Evolutionary conservation across 2,329 filamentous ascomycete species (phyloP).

Genomic region (Hypoxylon sp.): DNA sequence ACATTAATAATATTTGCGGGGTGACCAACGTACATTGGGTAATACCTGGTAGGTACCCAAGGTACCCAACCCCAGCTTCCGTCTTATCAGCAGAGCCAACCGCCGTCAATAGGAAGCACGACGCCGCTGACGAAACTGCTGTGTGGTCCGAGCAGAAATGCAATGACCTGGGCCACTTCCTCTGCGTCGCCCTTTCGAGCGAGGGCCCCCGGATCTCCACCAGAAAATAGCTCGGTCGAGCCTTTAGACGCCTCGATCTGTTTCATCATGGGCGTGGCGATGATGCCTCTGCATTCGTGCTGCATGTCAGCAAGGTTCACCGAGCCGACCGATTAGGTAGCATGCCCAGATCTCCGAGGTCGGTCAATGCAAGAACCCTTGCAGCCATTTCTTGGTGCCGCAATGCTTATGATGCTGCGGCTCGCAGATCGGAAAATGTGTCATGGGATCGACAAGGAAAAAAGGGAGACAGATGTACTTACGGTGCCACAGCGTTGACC

Average conservation of each 20-base stretch:
- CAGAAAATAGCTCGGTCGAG: slow-evolving; percentile 9
- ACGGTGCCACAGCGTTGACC: slow-evolving; percentile 24
- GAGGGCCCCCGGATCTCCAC: slow-evolving; percentile 12
- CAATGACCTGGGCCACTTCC: slow-evolving; percentile 20
- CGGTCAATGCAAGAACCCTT: neutral
- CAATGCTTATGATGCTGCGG: neutral
- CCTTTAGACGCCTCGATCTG: neutral
- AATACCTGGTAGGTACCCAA: no score
- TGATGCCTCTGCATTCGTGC: neutral
- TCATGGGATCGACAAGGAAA: neutral
- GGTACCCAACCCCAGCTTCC: neutral
- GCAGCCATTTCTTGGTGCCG: neutral
- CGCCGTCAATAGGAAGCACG: slow-evolving; percentile 14
- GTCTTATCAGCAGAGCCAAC: slow-evolving; percentile 4
- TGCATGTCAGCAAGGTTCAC: slow-evolving; percentile 5
- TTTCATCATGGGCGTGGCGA: neutral
- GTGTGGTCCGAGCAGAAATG: slow-evolving; percentile 15
- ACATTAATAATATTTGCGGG: no score
- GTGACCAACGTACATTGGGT: neutral
- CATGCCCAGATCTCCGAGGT: neutral
- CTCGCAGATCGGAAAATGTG: neutral
- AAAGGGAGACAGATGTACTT: neutral
- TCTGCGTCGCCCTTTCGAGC: slow-evolving; percentile 17
- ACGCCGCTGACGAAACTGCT: slow-evolving; percentile 21
- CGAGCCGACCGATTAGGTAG: neutral